phyloP scores from a whole-genome alignment of 192 early-diverging fungal genomes.

The Backusella liffmaniae region DNA sequence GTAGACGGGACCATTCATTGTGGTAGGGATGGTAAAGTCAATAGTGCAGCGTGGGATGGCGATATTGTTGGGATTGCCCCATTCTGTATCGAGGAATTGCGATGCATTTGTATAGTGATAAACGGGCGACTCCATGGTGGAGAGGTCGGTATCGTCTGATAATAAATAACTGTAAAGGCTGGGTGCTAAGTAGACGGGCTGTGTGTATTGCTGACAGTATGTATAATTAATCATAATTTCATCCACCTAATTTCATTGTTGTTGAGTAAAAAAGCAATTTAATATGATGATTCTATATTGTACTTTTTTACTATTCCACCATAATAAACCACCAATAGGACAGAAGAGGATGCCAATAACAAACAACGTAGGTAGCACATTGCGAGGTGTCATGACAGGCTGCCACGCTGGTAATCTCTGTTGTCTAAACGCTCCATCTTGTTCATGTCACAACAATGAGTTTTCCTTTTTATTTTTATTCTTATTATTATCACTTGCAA shows the following conservation, averaged over 20 bases:
- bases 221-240: constrained; percentile 51
- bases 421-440: constrained; percentile 95
- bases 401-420: constrained; percentile 98
- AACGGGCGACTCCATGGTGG: constrained; percentile 16
- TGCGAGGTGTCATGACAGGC: constrained; percentile 93
- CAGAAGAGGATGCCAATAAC: constrained; percentile 92
- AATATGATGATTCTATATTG: no score
- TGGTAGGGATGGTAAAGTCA: constrained; percentile 61
- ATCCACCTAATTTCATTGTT: constrained; percentile 32
- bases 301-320: constrained; percentile 62
- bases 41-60: constrained; percentile 60
- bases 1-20: constrained; percentile 75
- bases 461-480: neutral
- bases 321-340: constrained; percentile 85
- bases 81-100: constrained; percentile 16
- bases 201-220: constrained; percentile 26
- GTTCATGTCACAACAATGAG: neutral
- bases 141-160: neutral
- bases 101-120: constrained; percentile 21
- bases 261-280: neutral
- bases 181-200: constrained; percentile 16
- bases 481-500: neutral
- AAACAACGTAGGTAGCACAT: constrained; percentile 93
- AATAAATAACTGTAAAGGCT: constrained; percentile 29
- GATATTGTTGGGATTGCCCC: constrained; percentile 17